Conservation (phyloP, 2,329 filamentous ascomycete genomes). For the Magnaporthiopsis incrustans region DNA sequence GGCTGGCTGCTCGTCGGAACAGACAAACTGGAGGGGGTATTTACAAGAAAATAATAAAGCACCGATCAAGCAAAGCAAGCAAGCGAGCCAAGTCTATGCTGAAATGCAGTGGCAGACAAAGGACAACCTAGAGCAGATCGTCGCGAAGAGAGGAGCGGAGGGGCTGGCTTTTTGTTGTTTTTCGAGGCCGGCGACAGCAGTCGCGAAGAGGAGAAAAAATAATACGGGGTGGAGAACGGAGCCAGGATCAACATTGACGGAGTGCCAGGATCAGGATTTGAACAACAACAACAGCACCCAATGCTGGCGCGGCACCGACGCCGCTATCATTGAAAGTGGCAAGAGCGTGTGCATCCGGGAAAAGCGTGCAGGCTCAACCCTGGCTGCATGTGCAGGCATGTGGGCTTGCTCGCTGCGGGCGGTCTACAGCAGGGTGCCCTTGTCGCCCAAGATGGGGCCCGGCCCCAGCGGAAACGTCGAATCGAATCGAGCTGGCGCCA, state of each 20-base stretch:
- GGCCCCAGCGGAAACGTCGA: too few species aligned
- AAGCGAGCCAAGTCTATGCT: slow-evolving; percentile 7
- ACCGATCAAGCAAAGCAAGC: neutral
- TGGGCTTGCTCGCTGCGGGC: too few species aligned
- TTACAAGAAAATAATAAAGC: neutral
- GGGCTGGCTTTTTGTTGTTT: neutral
- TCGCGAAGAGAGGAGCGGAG: neutral
- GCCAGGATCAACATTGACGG: too few species aligned
- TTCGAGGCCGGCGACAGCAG: too few species aligned
- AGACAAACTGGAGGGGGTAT: slow-evolving; percentile 10
- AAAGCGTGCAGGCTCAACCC: neutral
- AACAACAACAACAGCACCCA: too few species aligned
- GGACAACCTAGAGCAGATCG: slow-evolving; percentile 6
- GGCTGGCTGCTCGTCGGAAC: slow-evolving; percentile 8
- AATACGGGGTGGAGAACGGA: too few species aligned
- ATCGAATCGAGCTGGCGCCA: too few species aligned
- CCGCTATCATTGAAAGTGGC: neutral
- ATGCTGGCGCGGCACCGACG: too few species aligned
- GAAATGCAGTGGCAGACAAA: slow-evolving; percentile 7
- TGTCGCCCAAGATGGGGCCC: too few species aligned
- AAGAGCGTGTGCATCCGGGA: neutral
- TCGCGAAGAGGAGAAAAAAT: too few species aligned
- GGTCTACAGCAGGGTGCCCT: too few species aligned
- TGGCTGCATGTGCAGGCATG: neutral
- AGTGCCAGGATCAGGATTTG: too few species aligned